Percentiles rank a stretch among this genome's conserved stretches.
These are phyloP conservation scores for Xylaria sp. DNA, from an alignment of 2,329 filamentous ascomycete genomes.

Conservation along the genomic window DNA sequence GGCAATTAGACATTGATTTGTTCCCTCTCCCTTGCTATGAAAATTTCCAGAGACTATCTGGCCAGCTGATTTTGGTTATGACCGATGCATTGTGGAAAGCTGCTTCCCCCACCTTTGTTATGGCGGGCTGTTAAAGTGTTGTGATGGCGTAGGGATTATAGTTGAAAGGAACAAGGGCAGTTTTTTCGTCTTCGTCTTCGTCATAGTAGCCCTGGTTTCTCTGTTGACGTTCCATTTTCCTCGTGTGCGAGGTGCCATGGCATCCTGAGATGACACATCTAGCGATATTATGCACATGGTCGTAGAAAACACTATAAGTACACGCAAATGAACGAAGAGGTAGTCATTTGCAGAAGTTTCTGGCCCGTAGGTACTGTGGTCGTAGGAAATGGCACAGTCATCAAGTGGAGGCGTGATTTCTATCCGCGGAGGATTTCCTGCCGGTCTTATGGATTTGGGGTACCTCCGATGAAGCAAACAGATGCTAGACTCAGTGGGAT, in stretches of 20 bases:
- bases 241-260: conserved; percentile 6
- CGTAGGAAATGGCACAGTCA: conserved; percentile 7
- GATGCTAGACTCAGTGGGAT: neutral
- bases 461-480: neutral
- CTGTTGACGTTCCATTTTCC: conserved; percentile 5
- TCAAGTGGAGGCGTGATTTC: neutral
- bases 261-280: conserved; percentile 16
- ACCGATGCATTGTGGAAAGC: conserved; percentile 2
- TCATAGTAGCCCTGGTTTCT: neutral
- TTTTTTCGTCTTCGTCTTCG: neutral
- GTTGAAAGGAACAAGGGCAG: neutral
- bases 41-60: conserved; percentile 6
- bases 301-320: conserved; percentile 27
- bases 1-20: conserved; percentile 23
- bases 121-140: neutral
- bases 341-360: conserved; percentile 10
- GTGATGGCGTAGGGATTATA: neutral
- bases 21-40: conserved; percentile 11
- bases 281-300: conserved; percentile 29
- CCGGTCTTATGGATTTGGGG: conserved; percentile 8
- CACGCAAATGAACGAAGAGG: conserved; percentile 25
- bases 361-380: conserved; percentile 2
- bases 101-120: neutral
- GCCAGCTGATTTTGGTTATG: conserved; percentile 1
- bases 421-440: neutral